Conservation (phyloP, 2,329 filamentous ascomycete species). For the Cytospora piceicola region DNA sequence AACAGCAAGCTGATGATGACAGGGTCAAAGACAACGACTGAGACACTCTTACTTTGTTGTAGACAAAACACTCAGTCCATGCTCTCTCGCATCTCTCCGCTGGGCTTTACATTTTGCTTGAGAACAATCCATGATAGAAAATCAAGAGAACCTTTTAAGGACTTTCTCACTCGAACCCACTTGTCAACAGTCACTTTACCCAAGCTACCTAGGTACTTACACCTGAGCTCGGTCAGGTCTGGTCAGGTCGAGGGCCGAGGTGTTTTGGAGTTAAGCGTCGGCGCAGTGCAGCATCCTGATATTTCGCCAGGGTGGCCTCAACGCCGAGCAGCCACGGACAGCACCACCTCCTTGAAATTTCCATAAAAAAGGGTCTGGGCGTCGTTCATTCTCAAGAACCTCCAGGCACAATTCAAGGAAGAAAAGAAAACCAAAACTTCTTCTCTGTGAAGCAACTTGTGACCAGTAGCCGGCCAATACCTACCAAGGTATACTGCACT, state of each 20-base stretch:
- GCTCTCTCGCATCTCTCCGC: no score
- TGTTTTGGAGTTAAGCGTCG: conserved; percentile 27
- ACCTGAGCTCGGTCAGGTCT: conserved; percentile 26
- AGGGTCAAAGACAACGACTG: conserved; percentile 14
- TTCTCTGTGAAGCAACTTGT: not conserved
- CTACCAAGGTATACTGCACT: no score
- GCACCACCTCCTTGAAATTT: conserved; percentile 10
- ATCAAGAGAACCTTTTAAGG: not conserved
- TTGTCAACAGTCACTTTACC: conserved; percentile 1
- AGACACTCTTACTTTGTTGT: conserved; percentile 14
- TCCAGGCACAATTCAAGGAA: not conserved
- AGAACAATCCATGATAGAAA: not conserved
- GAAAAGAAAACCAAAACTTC: not conserved
- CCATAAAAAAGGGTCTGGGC: conserved; percentile 3
- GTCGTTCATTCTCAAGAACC: not conserved
- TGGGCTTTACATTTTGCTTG: not conserved
- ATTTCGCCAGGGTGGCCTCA: conserved; percentile 32
- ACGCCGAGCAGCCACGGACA: conserved; percentile 7
- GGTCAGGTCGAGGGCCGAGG: conserved; percentile 23
- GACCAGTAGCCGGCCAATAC: not conserved
- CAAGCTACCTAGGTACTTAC: conserved; percentile 10
- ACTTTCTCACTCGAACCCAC: not conserved
- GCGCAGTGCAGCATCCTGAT: conserved; percentile 24
- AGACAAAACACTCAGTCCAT: not conserved
- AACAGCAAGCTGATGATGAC: conserved; percentile 11